Evolutionary conservation across 306 rosid species (phyloP), one percentile per base, ranked within the genome.

Genomic region (Fagus crenata): DNA sequence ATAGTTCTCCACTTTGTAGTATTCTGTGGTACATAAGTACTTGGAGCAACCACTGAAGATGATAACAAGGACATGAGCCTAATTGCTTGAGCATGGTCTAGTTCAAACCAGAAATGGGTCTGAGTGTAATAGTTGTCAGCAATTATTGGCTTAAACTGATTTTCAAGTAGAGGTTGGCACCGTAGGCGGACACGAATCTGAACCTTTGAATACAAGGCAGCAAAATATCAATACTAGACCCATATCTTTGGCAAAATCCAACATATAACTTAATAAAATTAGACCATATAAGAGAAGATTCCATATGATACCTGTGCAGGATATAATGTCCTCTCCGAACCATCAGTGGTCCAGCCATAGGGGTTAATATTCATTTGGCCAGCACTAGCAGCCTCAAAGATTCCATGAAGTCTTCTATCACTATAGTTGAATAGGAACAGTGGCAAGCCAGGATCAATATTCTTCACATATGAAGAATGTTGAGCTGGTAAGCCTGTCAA

Each of bases 281-380:
- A 68, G 41, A 78, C 22, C 78, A 76, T 32, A 33, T 43, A 74
- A 8, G 40, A 4, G 59, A 73, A 78, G 43, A 74, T 39, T 67
- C 49, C 56, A 53, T 49, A 55, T 49, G 43, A 59, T 81, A 95
- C 97, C 97, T 89, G 98, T 61, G 97, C 97, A 64, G 97, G 97
- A 87, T 77, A 95, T 58, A 31, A 84, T 64, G 97, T 95, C 83
- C 77, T 91, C 81, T 85, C 90, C 6, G 87, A 77, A 72, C 87
- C 88, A 46, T 88, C 86, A 78, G 72, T 64, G 32, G 87, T 80
- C 97, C 99, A 95, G 70, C 93, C 99, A 81, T 89, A 85, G 43
- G 97, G 96, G 81, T 95, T 87, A 37, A 95, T 90, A 70, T 79
- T 87, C 90, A 89, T 78, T 81, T 87, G 69, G n/a, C 97, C 98